Base-by-base conservation (phyloP, 352 stramenopile species). In the Lagenidium giganteum region DNA sequence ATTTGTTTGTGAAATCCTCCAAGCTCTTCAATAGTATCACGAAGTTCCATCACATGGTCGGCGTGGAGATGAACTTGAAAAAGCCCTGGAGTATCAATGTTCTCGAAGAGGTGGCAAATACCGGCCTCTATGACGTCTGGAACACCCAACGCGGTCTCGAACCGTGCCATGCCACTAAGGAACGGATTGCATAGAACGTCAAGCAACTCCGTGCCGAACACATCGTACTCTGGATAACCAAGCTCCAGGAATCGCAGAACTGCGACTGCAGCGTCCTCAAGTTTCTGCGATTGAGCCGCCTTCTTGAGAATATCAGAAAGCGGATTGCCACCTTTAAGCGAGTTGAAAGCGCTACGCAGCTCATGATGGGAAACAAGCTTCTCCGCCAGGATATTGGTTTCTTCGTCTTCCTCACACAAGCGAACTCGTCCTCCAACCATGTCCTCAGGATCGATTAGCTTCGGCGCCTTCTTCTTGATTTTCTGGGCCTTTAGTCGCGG, bases 121-220 rank as follows among this genome's bases (percentile, higher is more conserved):
- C 80, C 88, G 7, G 80, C 74, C 54, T 93, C 80, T 0, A 65
- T 67, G 24, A 93, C 76, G 53, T 93, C 80, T 2, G 77, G 77
- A 23, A 93, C 65, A n/a, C 77, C 80, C 42, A 93, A 57, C n/a
- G 80, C 67, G 18, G 80, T 86, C 51, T 93, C 80, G 25, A 93
- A 93, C 36, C 80, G 75, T 13, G 80, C 80, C 70, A 93, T 86
- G 42, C 80, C 76, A 30, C 80, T 87, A 11, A 93, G 60, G 29
- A 93, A 93, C 17, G 80, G 80, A 42, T 93, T 93, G 54, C 77
- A 90, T 31, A 93, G 42, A 33, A 87, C 80, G 40, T 90, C 74
- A 14, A 85, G 49, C 27, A 93, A 54, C 34, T 83, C 67, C 5
- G 64, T 83, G 28, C 77, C 80, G 44, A 89, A 88, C 9, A 93